Evolutionary conservation across 257 asterid species (phyloP).

Genomic region (Craterostigma plantagineum): DNA sequence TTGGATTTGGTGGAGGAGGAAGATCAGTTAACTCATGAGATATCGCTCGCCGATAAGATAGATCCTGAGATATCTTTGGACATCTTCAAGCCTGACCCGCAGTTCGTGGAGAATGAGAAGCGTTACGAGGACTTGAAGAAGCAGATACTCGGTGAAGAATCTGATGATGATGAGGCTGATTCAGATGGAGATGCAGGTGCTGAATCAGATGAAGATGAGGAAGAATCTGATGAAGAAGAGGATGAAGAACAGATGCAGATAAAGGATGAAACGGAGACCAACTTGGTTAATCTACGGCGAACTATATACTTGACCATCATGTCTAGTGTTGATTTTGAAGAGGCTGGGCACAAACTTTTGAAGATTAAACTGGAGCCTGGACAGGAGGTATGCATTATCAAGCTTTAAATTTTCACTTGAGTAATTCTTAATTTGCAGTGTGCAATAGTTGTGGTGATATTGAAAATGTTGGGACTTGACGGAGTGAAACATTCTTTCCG

Average conservation of each 20-base stretch:
- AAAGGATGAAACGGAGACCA: conserved; percentile 82
- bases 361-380: conserved; percentile 91
- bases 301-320: conserved; percentile 84
- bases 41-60: conserved; percentile 57
- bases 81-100: conserved; percentile 76
- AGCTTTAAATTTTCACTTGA: background rate
- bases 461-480: background rate
- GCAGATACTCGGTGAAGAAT: conserved; percentile 78
- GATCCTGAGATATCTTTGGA: conserved; percentile 69
- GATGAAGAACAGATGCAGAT: conserved; percentile 80
- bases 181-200: conserved; percentile 45
- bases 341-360: conserved; percentile 80
- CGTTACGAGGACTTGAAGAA: conserved; percentile 77
- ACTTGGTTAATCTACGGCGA: conserved; percentile 71
- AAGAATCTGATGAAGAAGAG: conserved; percentile 59
- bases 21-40: conserved; percentile 85
- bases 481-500: too few species aligned
- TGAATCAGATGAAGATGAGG: conserved; percentile 36
- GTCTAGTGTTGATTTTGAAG: conserved; percentile 97
- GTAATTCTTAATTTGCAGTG: background rate
- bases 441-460: background rate
- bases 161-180: conserved; percentile 47
- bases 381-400: conserved; percentile 51
- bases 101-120: conserved; percentile 64
- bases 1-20: conserved; percentile 86